These are phyloP conservation scores for Cladobotryum protrusum DNA, from an alignment of 2,329 filamentous ascomycete genomes.

Conservation along the genomic window DNA sequence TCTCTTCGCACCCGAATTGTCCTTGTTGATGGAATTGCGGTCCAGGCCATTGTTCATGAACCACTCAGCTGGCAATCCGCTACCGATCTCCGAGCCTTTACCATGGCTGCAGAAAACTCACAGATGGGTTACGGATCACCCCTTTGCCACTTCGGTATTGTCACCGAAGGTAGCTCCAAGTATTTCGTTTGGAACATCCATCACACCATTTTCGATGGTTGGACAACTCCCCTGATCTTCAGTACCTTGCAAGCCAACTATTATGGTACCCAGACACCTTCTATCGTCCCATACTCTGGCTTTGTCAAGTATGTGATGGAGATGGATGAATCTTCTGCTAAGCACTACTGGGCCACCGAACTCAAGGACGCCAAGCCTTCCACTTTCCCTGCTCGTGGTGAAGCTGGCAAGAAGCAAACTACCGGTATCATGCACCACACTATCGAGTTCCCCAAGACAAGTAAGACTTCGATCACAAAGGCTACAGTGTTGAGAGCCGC, in stretches of 20 bases:
- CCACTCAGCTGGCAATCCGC: neutral
- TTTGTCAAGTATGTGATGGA: neutral
- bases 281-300: neutral
- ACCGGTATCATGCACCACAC: neutral
- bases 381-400: neutral
- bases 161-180: neutral
- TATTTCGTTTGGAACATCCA: neutral
- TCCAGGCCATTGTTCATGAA: neutral
- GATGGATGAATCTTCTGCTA: neutral
- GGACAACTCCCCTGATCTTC: conserved; percentile 8
- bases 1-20: conserved; percentile 9
- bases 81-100: neutral
- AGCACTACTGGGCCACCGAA: neutral
- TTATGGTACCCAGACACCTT: neutral
- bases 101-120: neutral
- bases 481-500: conserved; percentile 7
- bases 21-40: neutral
- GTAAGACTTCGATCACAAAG: conserved; percentile 1
- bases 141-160: conserved; percentile 5
- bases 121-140: conserved; percentile 8
- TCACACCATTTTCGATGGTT: conserved; percentile 16
- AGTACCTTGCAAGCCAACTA: conserved; percentile 5
- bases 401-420: neutral
- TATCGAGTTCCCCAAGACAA: neutral
- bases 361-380: neutral